Conservation (phyloP, 148 eudicot genomes). For the Selenicereus undatus region DNA sequence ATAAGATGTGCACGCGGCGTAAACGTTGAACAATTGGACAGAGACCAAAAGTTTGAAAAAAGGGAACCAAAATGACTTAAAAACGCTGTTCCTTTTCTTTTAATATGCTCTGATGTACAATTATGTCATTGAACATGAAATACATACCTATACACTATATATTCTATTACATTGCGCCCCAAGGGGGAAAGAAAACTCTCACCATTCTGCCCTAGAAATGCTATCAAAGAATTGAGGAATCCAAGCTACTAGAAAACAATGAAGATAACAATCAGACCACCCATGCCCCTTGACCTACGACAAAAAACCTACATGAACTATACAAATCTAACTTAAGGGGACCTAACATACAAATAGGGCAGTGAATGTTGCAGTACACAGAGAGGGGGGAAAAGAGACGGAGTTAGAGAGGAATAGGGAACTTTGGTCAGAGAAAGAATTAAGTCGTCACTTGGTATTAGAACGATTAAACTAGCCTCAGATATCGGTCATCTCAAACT, state of each 20-base stretch:
- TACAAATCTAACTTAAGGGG: slow-evolving; percentile 1
- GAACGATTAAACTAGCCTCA: neutral
- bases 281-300: neutral
- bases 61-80: too few species aligned
- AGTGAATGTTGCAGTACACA: slow-evolving; percentile 19
- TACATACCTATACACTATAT: neutral
- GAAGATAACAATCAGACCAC: neutral
- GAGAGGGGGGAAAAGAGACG: neutral
- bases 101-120: too few species aligned
- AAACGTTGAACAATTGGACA: too few species aligned
- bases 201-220: neutral
- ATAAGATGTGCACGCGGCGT: too few species aligned
- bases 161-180: neutral
- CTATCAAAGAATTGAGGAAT: neutral
- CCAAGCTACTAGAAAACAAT: neutral
- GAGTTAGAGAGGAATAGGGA: neutral
- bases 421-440: slow-evolving; percentile 3
- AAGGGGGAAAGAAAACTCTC: neutral
- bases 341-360: slow-evolving; percentile 28
- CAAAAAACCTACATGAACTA: slow-evolving; percentile 11
- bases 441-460: slow-evolving; percentile 2
- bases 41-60: too few species aligned
- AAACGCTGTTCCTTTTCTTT: too few species aligned
- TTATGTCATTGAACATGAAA: neutral
- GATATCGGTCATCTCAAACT: slow-evolving; percentile 11